Base-by-base conservation (phyloP, 2,329 filamentous ascomycete genomes). In the Curvularia lunata region DNA sequence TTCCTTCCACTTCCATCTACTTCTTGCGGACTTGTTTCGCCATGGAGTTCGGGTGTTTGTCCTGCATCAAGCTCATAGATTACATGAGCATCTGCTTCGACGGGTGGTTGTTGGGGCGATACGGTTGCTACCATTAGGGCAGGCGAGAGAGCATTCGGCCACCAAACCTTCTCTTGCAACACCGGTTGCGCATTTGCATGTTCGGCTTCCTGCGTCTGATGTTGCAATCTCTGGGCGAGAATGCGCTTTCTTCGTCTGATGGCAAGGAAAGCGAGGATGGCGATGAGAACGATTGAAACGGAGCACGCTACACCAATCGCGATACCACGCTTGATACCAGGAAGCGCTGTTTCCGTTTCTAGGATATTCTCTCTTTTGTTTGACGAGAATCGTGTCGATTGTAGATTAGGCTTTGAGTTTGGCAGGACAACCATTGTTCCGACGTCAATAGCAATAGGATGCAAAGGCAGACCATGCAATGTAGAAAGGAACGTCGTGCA, bases 261-360 rank as follows among this genome's bases (percentile, higher is more conserved):
- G 40, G 62, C 66, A 42, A 67, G 63, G 51, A 64, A 60, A 8
- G 68, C 63, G 28, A 72, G 54, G 23, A 70, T 54, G 1, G 60
- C 66, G 41, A 71, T 62, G 48, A 70, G 49, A 25, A 72, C 59
- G 28, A 70, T 45, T 10, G 58, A 59, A 4, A 71, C 61, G 7
- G 64, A 71, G 23, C 64, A 65, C 8, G 65, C 68, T 19, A 71
- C 64, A 9, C 69, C 69, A 28, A 72, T 70, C 18, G 67, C 69
- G 23, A 72, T 71, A 19, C 69, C 69, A 27, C 69, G 65, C 48
- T 72, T 72, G 61, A 72, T 69, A 7, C 69, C 69, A 13, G 69
- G 69, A n/a, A 72, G 61, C 3, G 59, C 57, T 28, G 54, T 42
- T 16, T 60, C 48, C 6, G 53, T 49, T 23, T 60, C 43, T 23